Evolutionary conservation across 2,329 filamentous ascomycete genomes (phyloP).

Genomic region (Drechslerella dactyloides): DNA sequence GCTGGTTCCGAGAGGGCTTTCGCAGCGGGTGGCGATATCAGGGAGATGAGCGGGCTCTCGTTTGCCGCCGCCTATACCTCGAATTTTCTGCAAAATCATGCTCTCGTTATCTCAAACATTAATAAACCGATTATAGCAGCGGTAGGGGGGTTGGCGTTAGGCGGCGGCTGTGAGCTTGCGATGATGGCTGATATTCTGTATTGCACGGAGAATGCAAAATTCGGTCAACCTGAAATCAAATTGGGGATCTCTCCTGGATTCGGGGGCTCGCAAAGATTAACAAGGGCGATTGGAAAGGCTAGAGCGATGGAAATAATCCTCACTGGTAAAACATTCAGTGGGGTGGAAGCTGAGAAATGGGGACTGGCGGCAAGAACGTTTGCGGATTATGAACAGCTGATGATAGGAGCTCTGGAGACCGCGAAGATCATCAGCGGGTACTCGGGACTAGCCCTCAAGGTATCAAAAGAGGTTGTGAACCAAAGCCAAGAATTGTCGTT

Average conservation of each 20-base stretch:
- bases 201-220: slow-evolving; percentile 82
- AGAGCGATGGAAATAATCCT: slow-evolving; percentile 91
- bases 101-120: slow-evolving; percentile 77
- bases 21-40: slow-evolving; percentile 93
- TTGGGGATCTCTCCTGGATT: slow-evolving; percentile 90
- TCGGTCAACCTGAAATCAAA: slow-evolving; percentile 97
- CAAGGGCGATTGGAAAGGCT: slow-evolving; percentile 79
- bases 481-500: slow-evolving; percentile 93
- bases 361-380: slow-evolving; percentile 86
- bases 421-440: slow-evolving; percentile 89
- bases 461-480: slow-evolving; percentile 96
- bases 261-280: slow-evolving; percentile 87
- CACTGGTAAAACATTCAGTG: slow-evolving; percentile 82
- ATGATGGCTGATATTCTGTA: slow-evolving; percentile 98
- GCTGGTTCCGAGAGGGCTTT: slow-evolving; percentile 91
- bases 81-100: slow-evolving; percentile 97
- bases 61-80: slow-evolving; percentile 85
- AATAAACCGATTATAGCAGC: slow-evolving; percentile 95
- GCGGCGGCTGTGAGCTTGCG: slow-evolving; percentile 93
- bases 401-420: slow-evolving; percentile 79
- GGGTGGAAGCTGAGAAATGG: slow-evolving; percentile 85
- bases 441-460: slow-evolving; percentile 84
- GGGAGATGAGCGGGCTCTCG: slow-evolving; percentile 93
- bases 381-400: slow-evolving; percentile 77
- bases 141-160: slow-evolving; percentile 91